A percentile compares a stretch with the other conserved stretches of the same genome.
phyloP scores from a whole-genome alignment of 495 filamentous ascomycete genomes.

The Xylaria sp. region DNA sequence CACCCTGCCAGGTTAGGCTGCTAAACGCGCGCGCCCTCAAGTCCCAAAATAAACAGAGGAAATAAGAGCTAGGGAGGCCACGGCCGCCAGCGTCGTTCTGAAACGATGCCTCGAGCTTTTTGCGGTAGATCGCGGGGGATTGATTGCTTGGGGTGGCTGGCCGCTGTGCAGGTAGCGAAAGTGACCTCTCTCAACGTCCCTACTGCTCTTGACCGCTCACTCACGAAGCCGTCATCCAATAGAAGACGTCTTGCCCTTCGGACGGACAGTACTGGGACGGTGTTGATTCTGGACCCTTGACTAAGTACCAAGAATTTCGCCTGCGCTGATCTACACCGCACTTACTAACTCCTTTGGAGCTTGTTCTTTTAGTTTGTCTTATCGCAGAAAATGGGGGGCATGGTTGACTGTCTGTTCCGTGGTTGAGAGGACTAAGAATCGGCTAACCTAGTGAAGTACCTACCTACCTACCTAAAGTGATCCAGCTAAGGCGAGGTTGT shows the following conservation, averaged over 20 bases:
- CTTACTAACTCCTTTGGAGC: constrained; percentile 23
- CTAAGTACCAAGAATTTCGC: constrained; percentile 23
- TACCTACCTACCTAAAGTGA: constrained; percentile 14
- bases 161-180: not conserved
- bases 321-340: constrained; percentile 42
- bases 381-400: not conserved
- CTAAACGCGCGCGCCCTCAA: constrained; percentile 18
- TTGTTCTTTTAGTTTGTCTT: constrained; percentile 11
- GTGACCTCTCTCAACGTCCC: constrained; percentile 6
- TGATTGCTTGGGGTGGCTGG: constrained; percentile 9
- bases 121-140: constrained; percentile 11
- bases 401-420: constrained; percentile 5
- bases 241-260: not conserved
- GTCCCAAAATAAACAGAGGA: constrained; percentile 39
- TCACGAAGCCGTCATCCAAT: constrained; percentile 30
- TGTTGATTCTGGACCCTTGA: constrained; percentile 20
- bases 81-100: constrained; percentile 35
- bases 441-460: constrained; percentile 10
- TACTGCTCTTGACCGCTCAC: constrained; percentile 43
- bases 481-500: not conserved
- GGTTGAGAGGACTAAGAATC: constrained; percentile 1
- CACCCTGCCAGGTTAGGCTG: constrained; percentile 39
- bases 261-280: too few relatives aligned
- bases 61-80: constrained; percentile 25
- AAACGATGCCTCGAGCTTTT: constrained; percentile 24